Evolutionary conservation across 306 rosid species (phyloP), one percentile per base, ranked within the genome.

Genomic region (Albizia julibrissin): DNA sequence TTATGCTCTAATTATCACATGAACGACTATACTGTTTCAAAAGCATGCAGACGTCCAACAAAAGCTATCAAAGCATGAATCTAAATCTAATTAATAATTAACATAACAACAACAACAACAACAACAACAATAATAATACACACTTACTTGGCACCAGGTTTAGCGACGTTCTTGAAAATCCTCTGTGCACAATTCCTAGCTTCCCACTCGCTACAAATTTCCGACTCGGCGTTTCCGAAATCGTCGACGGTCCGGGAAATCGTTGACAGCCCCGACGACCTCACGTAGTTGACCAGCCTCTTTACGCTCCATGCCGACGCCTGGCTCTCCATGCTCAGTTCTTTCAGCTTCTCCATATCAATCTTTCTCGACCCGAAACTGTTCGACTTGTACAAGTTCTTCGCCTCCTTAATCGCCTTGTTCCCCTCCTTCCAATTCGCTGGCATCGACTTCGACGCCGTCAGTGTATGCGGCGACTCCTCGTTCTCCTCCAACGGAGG

Each of bases 141-240:
- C 61, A 77, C 82, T 76, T 84, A 88, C 91, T 84, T 88, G 84
- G 91, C 91, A 77, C 34, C 85, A 69, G 91, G 88, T 82, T 88
- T 88, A 27, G 91, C 89, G 54, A 88, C 91, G 47, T 88, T 88
- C 72, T 86, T 88, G 84, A 88, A 88, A 2, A 88, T 86, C 85
- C 56, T 84, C 16, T 84, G 86, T 0, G 91, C 89, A 69, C 85
- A 86, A 66, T 68, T 86, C 34, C 89, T 77, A 34, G 91, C 91
- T n/a, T 88, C 87, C 91, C 87, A 86, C 79, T 88, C 91, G 40
- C 91, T 88, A 12, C 26, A 64, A 3, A 88, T 88, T 87, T 88
- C 91, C 13, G 85, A 79, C 72, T 86, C 87, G 0, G 85, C 76
- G 16, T 68, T 82, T 2, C 87, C 82, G 72, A 88, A 88, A 31